Conservation (phyloP, 1,284 basidiomycete genomes). For the Grifola frondosa region DNA sequence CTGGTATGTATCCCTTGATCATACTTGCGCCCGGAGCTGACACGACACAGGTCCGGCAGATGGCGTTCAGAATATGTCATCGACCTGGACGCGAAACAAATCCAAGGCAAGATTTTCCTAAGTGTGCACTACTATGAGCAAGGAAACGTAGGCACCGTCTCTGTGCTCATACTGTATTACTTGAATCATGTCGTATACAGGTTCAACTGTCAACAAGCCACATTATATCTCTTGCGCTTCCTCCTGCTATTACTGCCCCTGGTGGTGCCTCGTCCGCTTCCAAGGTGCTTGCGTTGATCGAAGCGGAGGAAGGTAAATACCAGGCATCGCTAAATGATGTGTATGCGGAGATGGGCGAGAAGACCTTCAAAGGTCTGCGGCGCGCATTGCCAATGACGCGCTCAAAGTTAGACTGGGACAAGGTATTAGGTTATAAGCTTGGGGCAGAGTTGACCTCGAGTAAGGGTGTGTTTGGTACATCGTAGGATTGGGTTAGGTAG, state of each 20-base stretch:
- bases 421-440: conserved; percentile 84
- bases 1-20: conserved; percentile 55
- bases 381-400: conserved; percentile 89
- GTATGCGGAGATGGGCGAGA: conserved; percentile 86
- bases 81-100: conserved; percentile 52
- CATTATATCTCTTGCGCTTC: conserved; percentile 62
- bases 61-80: conserved; percentile 85
- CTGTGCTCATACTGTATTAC: conserved; percentile 1
- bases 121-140: conserved; percentile 97
- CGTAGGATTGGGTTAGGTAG: conserved; percentile 16
- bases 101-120: conserved; percentile 69
- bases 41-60: conserved; percentile 73
- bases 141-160: conserved; percentile 67
- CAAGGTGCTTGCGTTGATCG: conserved; percentile 81
- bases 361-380: conserved; percentile 87
- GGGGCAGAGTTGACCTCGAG: conserved; percentile 79
- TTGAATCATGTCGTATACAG: conserved; percentile 39
- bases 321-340: conserved; percentile 77
- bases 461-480: conserved; percentile 56
- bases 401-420: conserved; percentile 94
- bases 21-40: not conserved
- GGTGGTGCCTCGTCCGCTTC: conserved; percentile 56
- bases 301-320: conserved; percentile 74
- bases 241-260: conserved; percentile 51
- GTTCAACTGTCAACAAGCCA: conserved; percentile 86